These are phyloP conservation scores for Podospora tetraspora DNA, from an alignment of 495 filamentous ascomycete species.

Conservation along the genomic window DNA sequence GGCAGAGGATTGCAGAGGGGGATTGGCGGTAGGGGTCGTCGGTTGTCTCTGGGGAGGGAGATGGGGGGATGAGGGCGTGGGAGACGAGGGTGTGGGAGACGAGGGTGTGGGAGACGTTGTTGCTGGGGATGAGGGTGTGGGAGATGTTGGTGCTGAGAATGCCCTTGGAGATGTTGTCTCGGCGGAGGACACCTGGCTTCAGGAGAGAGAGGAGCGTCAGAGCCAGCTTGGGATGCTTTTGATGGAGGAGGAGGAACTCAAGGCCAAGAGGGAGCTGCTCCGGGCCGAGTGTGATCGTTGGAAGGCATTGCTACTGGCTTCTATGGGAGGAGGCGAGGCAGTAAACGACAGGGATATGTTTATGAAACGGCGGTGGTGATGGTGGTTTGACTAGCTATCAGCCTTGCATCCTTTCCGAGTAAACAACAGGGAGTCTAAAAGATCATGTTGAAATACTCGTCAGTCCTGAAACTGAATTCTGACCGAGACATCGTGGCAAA, in stretches of 20 bases:
- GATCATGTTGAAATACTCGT: neutral
- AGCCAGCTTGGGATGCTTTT: no score
- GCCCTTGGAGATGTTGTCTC: neutral
- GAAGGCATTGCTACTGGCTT: neutral
- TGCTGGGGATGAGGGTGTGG: slow-evolving; percentile 17
- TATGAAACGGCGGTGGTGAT: neutral
- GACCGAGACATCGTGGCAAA: no score
- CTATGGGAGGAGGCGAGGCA: neutral
- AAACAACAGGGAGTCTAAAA: neutral
- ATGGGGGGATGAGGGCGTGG: neutral
- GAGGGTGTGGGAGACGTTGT: slow-evolving; percentile 15
- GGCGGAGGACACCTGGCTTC: no score
- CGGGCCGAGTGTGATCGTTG: neutral
- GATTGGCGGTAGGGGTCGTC: slow-evolving; percentile 43
- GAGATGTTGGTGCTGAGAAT: neutral
- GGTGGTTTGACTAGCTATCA: neutral
- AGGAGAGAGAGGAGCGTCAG: no score
- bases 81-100: slow-evolving; percentile 15
- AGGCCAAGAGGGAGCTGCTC: neutral
- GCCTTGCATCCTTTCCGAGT: neutral
- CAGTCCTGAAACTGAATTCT: neutral
- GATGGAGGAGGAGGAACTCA: no score
- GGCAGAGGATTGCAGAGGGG: slow-evolving; percentile 50
- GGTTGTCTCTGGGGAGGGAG: neutral
- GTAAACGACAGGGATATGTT: neutral